These are phyloP conservation scores for Penicillium paxilli DNA, from an alignment of 495 filamentous ascomycete species.

Conservation along the genomic window DNA sequence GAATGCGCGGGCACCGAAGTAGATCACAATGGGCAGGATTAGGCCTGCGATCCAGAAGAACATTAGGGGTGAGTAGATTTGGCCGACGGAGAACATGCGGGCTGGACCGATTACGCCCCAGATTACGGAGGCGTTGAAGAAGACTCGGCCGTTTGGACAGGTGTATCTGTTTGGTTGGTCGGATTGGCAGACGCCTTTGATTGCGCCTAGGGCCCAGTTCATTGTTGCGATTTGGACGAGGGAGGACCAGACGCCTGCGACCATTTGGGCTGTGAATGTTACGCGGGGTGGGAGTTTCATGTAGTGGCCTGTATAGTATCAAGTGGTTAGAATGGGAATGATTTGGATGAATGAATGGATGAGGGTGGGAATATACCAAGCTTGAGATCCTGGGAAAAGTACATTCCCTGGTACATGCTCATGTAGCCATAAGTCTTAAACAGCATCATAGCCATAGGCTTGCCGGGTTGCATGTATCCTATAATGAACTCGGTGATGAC, in stretches of 20 bases:
- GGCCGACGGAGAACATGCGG: slow-evolving; percentile 52
- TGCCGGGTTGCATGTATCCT: slow-evolving; percentile 63
- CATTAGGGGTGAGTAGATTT: slow-evolving; percentile 45
- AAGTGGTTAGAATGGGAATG: too few relatives aligned
- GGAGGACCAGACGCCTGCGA: slow-evolving; percentile 55
- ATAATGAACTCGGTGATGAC: slow-evolving; percentile 63
- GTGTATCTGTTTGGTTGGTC: slow-evolving; percentile 56
- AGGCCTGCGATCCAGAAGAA: slow-evolving; percentile 53
- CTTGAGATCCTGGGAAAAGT: slow-evolving; percentile 53
- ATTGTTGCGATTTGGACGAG: slow-evolving; percentile 60
- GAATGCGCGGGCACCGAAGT: slow-evolving; percentile 43
- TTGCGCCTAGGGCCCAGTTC: slow-evolving; percentile 61
- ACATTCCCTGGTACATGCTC: slow-evolving; percentile 55
- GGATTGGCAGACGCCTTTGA: slow-evolving; percentile 49
- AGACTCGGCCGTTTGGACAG: slow-evolving; percentile 62
- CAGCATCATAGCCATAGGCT: slow-evolving; percentile 64
- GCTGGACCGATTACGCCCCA: slow-evolving; percentile 55
- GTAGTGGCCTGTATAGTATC: slow-evolving; percentile 68
- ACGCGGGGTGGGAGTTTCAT: slow-evolving; percentile 65
- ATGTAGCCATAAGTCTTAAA: slow-evolving; percentile 66
- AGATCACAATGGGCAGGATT: slow-evolving; percentile 48
- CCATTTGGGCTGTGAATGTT: slow-evolving; percentile 58
- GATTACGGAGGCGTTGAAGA: slow-evolving; percentile 58
- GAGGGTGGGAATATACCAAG: slow-evolving; percentile 26
- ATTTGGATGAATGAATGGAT: background rate